phyloP scores from a whole-genome alignment of 768 basidiomycete species.

The Xerocomellus chrysenteron region DNA sequence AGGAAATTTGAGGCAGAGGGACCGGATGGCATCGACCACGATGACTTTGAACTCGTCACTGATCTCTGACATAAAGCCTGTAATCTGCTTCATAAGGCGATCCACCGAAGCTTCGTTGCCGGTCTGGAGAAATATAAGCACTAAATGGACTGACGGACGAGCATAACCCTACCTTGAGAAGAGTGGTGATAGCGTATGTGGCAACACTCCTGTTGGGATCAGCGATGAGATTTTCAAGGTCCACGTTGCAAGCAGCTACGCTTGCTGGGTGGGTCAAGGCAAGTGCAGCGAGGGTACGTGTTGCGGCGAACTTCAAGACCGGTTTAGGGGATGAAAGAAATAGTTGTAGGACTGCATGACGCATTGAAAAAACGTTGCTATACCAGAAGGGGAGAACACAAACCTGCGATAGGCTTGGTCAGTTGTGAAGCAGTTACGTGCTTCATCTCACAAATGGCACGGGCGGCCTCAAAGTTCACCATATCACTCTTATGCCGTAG shows the following conservation, averaged over 20 bases:
- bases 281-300: slow-evolving; percentile 88
- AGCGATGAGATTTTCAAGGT: slow-evolving; percentile 94
- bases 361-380: slow-evolving; percentile 7
- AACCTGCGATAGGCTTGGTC: slow-evolving; percentile 85
- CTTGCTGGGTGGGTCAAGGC: slow-evolving; percentile 82
- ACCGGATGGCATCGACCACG: slow-evolving; percentile 97
- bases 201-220: slow-evolving; percentile 95
- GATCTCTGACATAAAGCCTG: slow-evolving; percentile 98
- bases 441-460: slow-evolving; percentile 96
- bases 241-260: slow-evolving; percentile 92
- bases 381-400: slow-evolving; percentile 22
- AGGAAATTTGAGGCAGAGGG: slow-evolving; percentile 98
- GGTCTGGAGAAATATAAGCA: slow-evolving; percentile 54
- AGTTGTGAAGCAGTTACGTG: slow-evolving; percentile 75
- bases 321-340: slow-evolving; percentile 96
- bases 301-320: slow-evolving; percentile 94
- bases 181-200: slow-evolving; percentile 96
- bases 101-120: slow-evolving; percentile 99
- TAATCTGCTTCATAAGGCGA: slow-evolving; percentile 98
- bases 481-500: slow-evolving; percentile 98
- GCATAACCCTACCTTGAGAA: slow-evolving; percentile 72
- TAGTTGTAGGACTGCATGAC: slow-evolving; percentile 74
- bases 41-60: slow-evolving; percentile 99
- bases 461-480: slow-evolving; percentile 99
- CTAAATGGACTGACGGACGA: background rate